Base-by-base conservation (phyloP, 768 basidiomycete species). In the Leucosporidium creatinivorum region DNA sequence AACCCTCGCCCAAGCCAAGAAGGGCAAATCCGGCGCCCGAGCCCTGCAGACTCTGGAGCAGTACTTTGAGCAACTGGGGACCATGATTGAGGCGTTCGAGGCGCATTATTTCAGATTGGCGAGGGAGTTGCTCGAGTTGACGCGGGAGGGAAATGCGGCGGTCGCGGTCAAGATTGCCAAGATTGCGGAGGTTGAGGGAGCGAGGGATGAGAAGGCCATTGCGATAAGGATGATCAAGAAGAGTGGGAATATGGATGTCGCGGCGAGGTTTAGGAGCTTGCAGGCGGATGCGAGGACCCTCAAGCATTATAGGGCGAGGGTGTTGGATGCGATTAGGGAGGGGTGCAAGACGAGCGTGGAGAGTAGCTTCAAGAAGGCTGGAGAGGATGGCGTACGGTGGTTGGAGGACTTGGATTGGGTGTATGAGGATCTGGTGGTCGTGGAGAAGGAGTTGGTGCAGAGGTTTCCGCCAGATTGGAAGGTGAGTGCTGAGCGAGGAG, bases 401-500 rank as follows among this genome's bases (percentile, higher is more conserved):
- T 81, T 98, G 62, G 86, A 87, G 30, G 84, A 83, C 62, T 79
- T 97, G 18, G 76, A 76, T 44, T 99, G 93, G 91, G 84, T 98
- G 73, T 98, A 93, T 79, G 87, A 96, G 76, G 96, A 99, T 76
- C 83, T 98, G 74, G 87, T 93, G 61, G 86, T 88, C n/a, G 87
- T 98, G 72, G 89, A 96, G 77, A 85, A 85, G 75, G 89, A 93
- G 71, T 86, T 97, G 67, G 88, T 87, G 13, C 87, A 87, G 2
- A 90, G 91, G 75, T 98, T 99, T 79, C 94, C 96, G 19, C 81
- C 86, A 48, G 89, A 89, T 73, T 98, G 92, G 80, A 89, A 97
- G 48, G 90, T 98, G 68, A 86, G 89, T 77, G 82, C 86, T 77
- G 25, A 15, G 8, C 10, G 21, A 19, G 6, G 21, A 12, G 8